These are phyloP conservation scores for Phylloporus scabripes DNA, from an alignment of 768 basidiomycete genomes.

Conservation along the genomic window DNA sequence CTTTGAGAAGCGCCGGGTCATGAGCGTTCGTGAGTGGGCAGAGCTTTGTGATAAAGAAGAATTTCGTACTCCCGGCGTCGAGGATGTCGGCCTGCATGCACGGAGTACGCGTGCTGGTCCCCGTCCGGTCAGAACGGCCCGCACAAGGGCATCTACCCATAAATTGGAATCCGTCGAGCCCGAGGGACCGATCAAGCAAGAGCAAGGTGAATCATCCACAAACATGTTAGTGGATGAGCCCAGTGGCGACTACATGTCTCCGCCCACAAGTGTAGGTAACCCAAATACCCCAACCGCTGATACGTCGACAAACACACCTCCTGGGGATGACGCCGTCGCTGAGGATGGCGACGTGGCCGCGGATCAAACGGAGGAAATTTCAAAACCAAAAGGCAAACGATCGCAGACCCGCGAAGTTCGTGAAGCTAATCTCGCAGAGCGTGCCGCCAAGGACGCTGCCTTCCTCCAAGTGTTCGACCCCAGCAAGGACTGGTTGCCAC, in stretches of 20 bases:
- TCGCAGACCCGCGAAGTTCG: constrained; percentile 36
- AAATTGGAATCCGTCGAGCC: constrained; percentile 43
- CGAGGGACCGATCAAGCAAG: constrained; percentile 43
- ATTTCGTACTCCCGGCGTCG: constrained; percentile 65
- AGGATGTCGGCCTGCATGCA: constrained; percentile 56
- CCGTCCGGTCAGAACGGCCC: constrained; percentile 36
- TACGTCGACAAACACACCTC: background rate
- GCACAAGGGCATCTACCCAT: constrained; percentile 36
- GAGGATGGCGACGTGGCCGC: constrained; percentile 14
- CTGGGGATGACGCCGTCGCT: constrained; percentile 9
- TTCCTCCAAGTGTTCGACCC: constrained; percentile 76
- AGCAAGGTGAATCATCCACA: constrained; percentile 26
- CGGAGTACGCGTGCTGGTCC: constrained; percentile 34
- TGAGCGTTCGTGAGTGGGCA: constrained; percentile 86
- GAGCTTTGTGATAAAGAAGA: constrained; percentile 71
- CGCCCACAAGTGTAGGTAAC: constrained; percentile 23
- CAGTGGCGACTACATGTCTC: constrained; percentile 20
- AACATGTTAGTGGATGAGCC: constrained; percentile 5
- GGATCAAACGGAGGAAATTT: constrained; percentile 31
- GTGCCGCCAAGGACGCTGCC: constrained; percentile 37
- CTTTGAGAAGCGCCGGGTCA: constrained; percentile 76
- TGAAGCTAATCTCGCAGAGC: constrained; percentile 46
- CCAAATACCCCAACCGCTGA: constrained; percentile 19
- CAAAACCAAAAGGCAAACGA: constrained; percentile 41
- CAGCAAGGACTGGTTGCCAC: constrained; percentile 72